Evolutionary conservation across 164 flowering plant species (phyloP).

Genomic region (Platanus orientalis): DNA sequence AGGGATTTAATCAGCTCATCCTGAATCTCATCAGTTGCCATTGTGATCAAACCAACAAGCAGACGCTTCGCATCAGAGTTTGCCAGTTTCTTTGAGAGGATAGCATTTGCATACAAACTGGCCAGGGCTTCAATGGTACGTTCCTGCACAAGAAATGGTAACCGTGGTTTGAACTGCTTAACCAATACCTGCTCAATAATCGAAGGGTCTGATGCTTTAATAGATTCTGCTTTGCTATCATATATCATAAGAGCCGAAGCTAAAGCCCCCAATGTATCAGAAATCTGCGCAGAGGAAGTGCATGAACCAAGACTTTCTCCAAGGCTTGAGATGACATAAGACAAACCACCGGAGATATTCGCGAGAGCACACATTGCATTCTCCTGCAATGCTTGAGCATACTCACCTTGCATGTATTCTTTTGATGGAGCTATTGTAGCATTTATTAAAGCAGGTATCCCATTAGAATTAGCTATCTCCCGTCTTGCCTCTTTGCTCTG

Average conservation of each 20-base stretch:
- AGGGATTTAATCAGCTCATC: constrained; percentile 67
- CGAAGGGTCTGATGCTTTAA: constrained; percentile 60
- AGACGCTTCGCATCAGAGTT: constrained; percentile 70
- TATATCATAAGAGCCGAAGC: constrained; percentile 89
- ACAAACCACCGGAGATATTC: constrained; percentile 79
- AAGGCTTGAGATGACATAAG: constrained; percentile 75
- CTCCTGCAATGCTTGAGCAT: constrained; percentile 84
- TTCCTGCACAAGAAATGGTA: constrained; percentile 68
- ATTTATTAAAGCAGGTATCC: constrained; percentile 74
- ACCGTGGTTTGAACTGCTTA: constrained; percentile 52
- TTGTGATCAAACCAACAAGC: constrained; percentile 78
- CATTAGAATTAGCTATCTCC: constrained; percentile 60
- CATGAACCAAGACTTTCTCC: constrained; percentile 83
- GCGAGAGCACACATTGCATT: constrained; percentile 90
- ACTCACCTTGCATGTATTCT: constrained; percentile 83
- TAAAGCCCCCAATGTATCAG: constrained; percentile 77
- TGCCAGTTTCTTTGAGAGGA: constrained; percentile 49
- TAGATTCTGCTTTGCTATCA: constrained; percentile 60
- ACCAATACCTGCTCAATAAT: constrained; percentile 56
- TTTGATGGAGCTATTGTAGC: constrained; percentile 89
- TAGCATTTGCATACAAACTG: constrained; percentile 67
- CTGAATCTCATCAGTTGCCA: constrained; percentile 75
- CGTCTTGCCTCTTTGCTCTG: constrained; percentile 68
- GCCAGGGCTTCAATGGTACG: constrained; percentile 83
- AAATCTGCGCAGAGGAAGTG: constrained; percentile 64